These are phyloP conservation scores for Saturnispora sanitii DNA, from an alignment of 805 yeast species.

Conservation along the genomic window DNA sequence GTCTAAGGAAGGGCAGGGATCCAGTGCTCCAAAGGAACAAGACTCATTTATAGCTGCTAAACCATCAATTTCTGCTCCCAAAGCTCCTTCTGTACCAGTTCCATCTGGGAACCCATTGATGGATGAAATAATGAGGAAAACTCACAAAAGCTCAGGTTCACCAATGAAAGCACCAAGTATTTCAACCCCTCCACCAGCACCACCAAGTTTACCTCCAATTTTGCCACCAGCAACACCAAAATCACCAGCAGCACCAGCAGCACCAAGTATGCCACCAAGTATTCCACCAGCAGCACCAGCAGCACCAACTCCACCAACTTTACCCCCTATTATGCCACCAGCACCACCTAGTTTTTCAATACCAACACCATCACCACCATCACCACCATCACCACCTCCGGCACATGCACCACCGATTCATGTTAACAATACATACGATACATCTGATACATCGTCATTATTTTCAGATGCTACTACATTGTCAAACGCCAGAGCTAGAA, in stretches of 20 bases:
- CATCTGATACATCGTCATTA: constrained; percentile 1
- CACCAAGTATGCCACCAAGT: constrained; percentile 15
- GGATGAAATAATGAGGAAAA: constrained; percentile 11
- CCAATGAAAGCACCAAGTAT: constrained; percentile 15
- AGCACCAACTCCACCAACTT: constrained; percentile 12
- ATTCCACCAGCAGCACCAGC: constrained; percentile 7
- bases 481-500: constrained; percentile 9
- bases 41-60: constrained; percentile 11
- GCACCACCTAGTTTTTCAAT: neutral
- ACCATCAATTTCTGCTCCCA: constrained; percentile 10
- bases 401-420: neutral
- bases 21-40: constrained; percentile 20
- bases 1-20: constrained; percentile 14
- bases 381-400: constrained; percentile 1
- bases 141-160: constrained; percentile 7
- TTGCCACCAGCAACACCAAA: constrained; percentile 18
- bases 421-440: neutral
- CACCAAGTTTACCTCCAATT: constrained; percentile 18
- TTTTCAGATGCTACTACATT: constrained; percentile 5
- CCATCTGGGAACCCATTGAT: constrained; percentile 15
- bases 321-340: constrained; percentile 35
- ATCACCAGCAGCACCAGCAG: constrained; percentile 36
- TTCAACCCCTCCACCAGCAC: constrained; percentile 14
- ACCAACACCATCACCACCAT: neutral
- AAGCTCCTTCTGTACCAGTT: constrained; percentile 14